These are phyloP conservation scores for Saksenaea vasiformis DNA, from an alignment of 371 early-diverging fungal species.

Conservation along the genomic window DNA sequence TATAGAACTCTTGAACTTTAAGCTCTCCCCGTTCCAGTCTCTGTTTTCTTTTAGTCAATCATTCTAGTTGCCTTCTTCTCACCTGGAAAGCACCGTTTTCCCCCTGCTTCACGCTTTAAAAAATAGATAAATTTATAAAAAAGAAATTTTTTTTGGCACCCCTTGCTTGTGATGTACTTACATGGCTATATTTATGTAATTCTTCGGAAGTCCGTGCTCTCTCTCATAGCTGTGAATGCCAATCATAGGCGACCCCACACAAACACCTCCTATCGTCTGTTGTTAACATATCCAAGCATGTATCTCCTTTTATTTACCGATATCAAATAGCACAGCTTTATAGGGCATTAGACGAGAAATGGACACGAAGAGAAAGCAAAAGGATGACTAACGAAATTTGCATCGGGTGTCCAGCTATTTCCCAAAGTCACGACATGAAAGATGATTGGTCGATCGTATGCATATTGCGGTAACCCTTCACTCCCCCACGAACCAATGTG, in stretches of 20 bases:
- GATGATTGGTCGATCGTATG: too few species aligned
- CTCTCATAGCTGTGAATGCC: slow-evolving; percentile 75
- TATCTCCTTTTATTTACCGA: slow-evolving; percentile 29
- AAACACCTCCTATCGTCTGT: slow-evolving; percentile 67
- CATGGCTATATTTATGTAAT: slow-evolving; percentile 85
- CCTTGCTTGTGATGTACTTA: slow-evolving; percentile 25
- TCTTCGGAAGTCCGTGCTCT: slow-evolving; percentile 65
- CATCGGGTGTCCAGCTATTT: neutral
- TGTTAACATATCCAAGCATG: neutral
- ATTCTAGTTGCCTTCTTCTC: neutral
- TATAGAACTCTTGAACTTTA: slow-evolving; percentile 61
- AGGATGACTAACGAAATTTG: neutral
- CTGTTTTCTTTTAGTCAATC: slow-evolving; percentile 26
- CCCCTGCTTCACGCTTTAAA: slow-evolving; percentile 51
- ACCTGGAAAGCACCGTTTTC: slow-evolving; percentile 71
- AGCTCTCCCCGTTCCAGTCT: slow-evolving; percentile 77
- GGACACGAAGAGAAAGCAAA: slow-evolving; percentile 4
- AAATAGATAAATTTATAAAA: neutral
- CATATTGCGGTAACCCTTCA: too few species aligned
- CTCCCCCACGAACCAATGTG: too few species aligned
- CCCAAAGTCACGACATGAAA: neutral
- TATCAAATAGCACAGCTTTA: slow-evolving; percentile 77
- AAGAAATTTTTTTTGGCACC: too few species aligned
- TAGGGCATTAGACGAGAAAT: slow-evolving; percentile 13
- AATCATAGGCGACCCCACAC: slow-evolving; percentile 80